Evolutionary conservation across 2,329 filamentous ascomycete genomes (phyloP), one percentile per base, ranked within the genome.

Genomic region (Fusarium bactridioides): DNA sequence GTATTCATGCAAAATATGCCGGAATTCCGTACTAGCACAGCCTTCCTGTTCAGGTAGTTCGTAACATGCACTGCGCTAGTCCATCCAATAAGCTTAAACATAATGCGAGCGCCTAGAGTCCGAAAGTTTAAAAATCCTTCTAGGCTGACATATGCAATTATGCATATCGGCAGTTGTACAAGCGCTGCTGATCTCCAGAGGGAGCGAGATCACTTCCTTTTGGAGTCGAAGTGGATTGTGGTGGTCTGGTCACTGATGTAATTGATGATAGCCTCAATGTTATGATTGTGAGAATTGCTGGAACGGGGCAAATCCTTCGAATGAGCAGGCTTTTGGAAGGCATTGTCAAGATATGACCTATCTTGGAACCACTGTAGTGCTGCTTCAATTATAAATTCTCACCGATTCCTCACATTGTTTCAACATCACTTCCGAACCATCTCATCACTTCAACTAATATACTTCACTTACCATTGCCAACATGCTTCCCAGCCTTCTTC

Each of bases 391-490:
- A 53, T 38, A 53, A 53, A 53, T 16, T 25, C 1, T 7, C 23
- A 9, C 0, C 0, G 4, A 0, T 37, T 38, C 23, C 50, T 27
- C 19, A 1, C 7, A 1, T n/a, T 3, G 2, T 12, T 2, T n/a
- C 2, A 10, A n/a, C 5, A 21, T 37, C 33, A 38, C 8, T 7
- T 38, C 5, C 33, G 18, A 7, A 27, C 1, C 13, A n/a, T 8
- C 13, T 53, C 10, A 21, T 27, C 23, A n/a, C 5, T 38, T 10
- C 50, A 38, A 38, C 23, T 53, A 4, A 7, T 1, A 27, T 21
- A 25, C 18, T 27, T 11, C 3, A 38, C 7, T 38, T 21, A 10
- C 4, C 33, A 38, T 27, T 38, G 0, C 12, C 33, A 37, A 53
- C 3, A 53, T 53, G 50, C 23, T 25, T 53, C 23, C 19, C 10